phyloP scores from a whole-genome alignment of 2,329 filamentous ascomycete genomes.

The Didymellaceae sp. region DNA sequence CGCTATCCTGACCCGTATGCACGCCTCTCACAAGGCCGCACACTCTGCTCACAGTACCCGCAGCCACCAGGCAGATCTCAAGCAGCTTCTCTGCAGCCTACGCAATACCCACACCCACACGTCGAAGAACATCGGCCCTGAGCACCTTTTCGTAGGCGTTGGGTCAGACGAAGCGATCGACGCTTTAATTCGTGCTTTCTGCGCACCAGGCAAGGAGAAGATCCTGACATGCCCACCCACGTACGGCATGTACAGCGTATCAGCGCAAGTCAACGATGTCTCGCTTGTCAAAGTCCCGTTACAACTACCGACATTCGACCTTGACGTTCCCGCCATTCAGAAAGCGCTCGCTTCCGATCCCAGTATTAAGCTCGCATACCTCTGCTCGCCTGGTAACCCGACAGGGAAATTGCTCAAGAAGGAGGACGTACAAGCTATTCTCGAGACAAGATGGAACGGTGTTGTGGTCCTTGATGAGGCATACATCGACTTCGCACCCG shows the following conservation, averaged over 20 bases:
- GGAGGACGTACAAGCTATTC: conserved; percentile 72
- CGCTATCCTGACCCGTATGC: conserved; percentile 86
- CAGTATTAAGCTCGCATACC: conserved; percentile 84
- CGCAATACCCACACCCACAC: conserved; percentile 88
- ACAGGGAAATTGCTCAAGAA: conserved; percentile 82
- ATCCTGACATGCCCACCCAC: conserved; percentile 96
- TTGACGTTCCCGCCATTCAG: conserved; percentile 73
- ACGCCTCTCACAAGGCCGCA: not conserved
- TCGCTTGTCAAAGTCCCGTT: conserved; percentile 86
- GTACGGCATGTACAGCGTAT: conserved; percentile 98
- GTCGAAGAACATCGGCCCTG: conserved; percentile 72
- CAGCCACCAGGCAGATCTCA: conserved; percentile 83
- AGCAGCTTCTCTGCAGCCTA: conserved; percentile 83
- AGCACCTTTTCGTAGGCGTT: conserved; percentile 91
- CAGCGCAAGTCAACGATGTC: conserved; percentile 92
- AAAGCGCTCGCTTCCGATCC: conserved; percentile 67
- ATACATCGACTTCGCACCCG: conserved; percentile 91
- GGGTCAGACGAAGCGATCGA: conserved; percentile 98
- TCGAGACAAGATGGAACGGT: conserved; percentile 91
- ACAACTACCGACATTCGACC: conserved; percentile 72
- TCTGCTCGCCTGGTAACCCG: conserved; percentile 95
- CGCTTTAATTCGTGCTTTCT: conserved; percentile 91
- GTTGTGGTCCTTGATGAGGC: conserved; percentile 93
- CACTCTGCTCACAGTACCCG: not conserved
- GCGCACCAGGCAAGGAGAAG: conserved; percentile 82